These are phyloP conservation scores for Pseudocercospora macadamiae DNA, from an alignment of 2,329 filamentous ascomycete genomes.

Conservation along the genomic window DNA sequence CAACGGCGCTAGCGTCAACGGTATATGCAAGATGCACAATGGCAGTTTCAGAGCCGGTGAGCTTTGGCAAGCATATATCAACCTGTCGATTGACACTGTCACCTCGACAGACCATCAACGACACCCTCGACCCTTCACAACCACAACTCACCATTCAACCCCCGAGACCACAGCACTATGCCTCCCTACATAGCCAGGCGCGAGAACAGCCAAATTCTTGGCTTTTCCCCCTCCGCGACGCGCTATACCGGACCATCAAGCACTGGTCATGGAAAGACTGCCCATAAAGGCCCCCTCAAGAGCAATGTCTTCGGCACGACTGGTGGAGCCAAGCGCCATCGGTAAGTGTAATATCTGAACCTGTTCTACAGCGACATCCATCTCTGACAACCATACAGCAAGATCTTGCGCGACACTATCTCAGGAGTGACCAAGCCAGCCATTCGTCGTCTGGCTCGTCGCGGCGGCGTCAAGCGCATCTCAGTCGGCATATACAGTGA, in stretches of 20 bases:
- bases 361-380: background rate
- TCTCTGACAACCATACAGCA: constrained; percentile 60
- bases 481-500: constrained; percentile 66
- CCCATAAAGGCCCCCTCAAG: too few relatives aligned
- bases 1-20: constrained; percentile 2
- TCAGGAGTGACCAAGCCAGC: constrained; percentile 85
- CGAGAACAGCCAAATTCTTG: background rate
- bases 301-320: background rate
- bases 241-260: background rate
- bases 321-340: constrained; percentile 9
- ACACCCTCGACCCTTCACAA: background rate
- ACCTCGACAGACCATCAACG: background rate
- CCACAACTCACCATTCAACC: background rate
- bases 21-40: background rate
- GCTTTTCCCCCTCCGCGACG: background rate
- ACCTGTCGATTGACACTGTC: background rate
- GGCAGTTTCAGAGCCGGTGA: background rate
- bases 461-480: constrained; percentile 77
- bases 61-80: background rate
- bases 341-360: background rate
- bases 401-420: constrained; percentile 98
- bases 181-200: background rate
- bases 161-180: background rate
- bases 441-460: constrained; percentile 69
- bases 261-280: too few relatives aligned